These are phyloP conservation scores for Fusarium marasasianum DNA, from an alignment of 2,329 filamentous ascomycete genomes.

Conservation along the genomic window DNA sequence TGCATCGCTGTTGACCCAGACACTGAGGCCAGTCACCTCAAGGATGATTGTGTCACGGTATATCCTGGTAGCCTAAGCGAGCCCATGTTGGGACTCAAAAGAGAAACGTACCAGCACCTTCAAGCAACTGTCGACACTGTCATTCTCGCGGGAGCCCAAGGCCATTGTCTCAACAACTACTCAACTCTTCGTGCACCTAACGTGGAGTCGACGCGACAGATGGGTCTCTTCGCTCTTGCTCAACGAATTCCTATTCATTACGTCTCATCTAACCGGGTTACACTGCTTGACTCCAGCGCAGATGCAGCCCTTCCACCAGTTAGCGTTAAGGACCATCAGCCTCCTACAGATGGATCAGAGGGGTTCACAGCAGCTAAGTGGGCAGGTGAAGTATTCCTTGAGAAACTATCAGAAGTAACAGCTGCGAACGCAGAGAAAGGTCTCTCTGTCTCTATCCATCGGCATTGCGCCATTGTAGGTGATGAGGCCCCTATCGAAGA, in stretches of 20 bases:
- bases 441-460: not conserved
- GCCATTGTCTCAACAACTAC: not conserved
- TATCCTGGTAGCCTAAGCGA: not conserved
- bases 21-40: not conserved
- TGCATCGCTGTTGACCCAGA: not conserved
- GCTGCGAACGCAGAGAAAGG: fast-evolving
- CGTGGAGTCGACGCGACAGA: not conserved
- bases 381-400: not conserved
- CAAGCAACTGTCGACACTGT: not conserved
- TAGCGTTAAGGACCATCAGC: not conserved
- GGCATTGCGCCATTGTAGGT: not conserved
- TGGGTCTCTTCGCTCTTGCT: not conserved
- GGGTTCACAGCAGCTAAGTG: not conserved
- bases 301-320: not conserved
- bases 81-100: not conserved
- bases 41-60: not conserved
- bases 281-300: not conserved
- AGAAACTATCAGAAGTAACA: not conserved
- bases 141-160: not conserved
- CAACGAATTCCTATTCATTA: not conserved
- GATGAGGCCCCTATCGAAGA: not conserved
- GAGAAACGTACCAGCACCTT: not conserved
- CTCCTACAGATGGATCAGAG: not conserved
- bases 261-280: not conserved
- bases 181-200: not conserved